phyloP scores from a whole-genome alignment of 106 monocot species.

The Amphibolis antarctica region DNA sequence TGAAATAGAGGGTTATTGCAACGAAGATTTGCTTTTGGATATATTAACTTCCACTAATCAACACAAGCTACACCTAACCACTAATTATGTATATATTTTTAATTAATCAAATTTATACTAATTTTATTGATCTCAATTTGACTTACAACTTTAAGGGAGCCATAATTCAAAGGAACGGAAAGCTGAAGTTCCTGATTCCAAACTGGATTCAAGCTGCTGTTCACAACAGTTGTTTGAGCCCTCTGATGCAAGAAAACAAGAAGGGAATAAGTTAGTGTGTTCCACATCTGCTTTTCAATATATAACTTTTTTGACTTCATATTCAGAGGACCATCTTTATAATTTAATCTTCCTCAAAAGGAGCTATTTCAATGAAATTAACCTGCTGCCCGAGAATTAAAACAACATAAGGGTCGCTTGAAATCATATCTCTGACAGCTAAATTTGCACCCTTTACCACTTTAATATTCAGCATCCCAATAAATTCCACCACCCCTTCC shows the following conservation, averaged over 20 bases:
- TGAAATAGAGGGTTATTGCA: too few species aligned
- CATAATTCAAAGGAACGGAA: conserved; percentile 60
- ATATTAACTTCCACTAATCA: too few species aligned
- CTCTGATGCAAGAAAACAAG: conserved; percentile 32
- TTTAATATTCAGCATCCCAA: conserved; percentile 76
- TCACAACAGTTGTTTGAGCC: conserved; percentile 52
- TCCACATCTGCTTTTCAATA: too few species aligned
- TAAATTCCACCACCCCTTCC: conserved; percentile 83
- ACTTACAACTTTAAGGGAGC: conserved; percentile 69
- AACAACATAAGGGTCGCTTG: conserved; percentile 91
- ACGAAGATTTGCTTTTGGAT: too few species aligned
- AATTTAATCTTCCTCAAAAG: too few species aligned
- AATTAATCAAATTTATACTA: too few species aligned
- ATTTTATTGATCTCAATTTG: neutral
- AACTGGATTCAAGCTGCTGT: conserved; percentile 75
- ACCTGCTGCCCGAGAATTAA: conserved; percentile 81
- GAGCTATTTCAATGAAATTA: neutral
- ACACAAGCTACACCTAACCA: too few species aligned
- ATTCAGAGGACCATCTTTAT: too few species aligned
- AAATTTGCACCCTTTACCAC: conserved; percentile 76
- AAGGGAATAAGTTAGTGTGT: neutral
- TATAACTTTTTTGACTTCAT: too few species aligned
- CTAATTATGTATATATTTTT: too few species aligned
- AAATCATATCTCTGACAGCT: conserved; percentile 73
- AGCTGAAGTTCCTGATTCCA: conserved; percentile 85